These are phyloP conservation scores for Suillus lakei DNA, from an alignment of 768 basidiomycete species.

Conservation along the genomic window DNA sequence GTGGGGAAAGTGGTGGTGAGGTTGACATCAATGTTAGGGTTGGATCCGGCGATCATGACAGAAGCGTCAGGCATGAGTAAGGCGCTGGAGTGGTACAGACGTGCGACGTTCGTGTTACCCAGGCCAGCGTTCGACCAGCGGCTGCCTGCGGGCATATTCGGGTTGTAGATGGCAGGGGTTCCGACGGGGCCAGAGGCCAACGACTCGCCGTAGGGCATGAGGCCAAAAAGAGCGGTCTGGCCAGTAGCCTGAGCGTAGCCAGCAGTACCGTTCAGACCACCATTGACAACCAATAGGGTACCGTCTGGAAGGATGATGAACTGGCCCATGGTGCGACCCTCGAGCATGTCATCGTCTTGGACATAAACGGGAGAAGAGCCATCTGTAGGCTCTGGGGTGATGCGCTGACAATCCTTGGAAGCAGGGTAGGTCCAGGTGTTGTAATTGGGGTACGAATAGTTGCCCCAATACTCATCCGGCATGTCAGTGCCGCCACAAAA, in stretches of 20 bases:
- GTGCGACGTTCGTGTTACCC: constrained; percentile 63
- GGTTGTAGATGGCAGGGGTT: constrained; percentile 85
- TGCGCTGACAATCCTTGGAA: constrained; percentile 75
- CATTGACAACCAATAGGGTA: constrained; percentile 81
- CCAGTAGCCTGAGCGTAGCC: constrained; percentile 73
- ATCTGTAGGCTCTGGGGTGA: constrained; percentile 83
- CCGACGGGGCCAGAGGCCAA: constrained; percentile 81
- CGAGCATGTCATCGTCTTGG: constrained; percentile 76
- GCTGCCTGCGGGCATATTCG: constrained; percentile 67
- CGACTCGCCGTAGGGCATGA: constrained; percentile 75
- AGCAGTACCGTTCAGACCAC: constrained; percentile 84
- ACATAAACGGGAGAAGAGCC: constrained; percentile 63
- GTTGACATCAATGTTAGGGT: constrained; percentile 89
- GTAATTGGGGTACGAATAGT: constrained; percentile 73
- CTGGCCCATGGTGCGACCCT: constrained; percentile 88
- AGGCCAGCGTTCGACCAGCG: constrained; percentile 78
- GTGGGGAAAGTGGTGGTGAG: constrained; percentile 67
- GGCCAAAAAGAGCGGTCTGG: constrained; percentile 39
- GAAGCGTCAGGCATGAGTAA: constrained; percentile 89
- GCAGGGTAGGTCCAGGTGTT: constrained; percentile 77
- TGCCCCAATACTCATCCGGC: constrained; percentile 72
- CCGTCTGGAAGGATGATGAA: constrained; percentile 85
- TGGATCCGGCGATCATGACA: constrained; percentile 89
- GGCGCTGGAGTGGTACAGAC: constrained; percentile 92
- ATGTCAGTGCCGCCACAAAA: constrained; percentile 93